Percentiles rank a stretch among this genome's conserved stretches.
Conservation (phyloP, 75 land plant genomes). For the Pinus tabuliformis region DNA sequence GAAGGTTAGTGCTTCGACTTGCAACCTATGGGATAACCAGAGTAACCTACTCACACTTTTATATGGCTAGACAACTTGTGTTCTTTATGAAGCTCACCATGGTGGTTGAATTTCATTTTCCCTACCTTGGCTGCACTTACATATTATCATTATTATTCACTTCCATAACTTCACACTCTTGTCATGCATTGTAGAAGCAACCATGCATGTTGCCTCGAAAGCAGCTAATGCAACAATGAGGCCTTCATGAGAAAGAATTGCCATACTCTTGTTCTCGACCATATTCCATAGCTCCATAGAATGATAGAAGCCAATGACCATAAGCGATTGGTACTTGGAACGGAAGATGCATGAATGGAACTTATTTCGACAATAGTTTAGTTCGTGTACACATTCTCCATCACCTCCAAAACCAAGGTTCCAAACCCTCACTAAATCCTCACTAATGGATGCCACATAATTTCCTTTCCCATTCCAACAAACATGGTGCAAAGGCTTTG, state of each 20-base stretch:
- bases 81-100: too few species aligned
- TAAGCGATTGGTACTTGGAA: conserved; percentile 35
- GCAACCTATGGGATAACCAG: too few species aligned
- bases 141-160: conserved; percentile 9
- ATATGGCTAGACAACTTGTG: too few species aligned
- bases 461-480: conserved; percentile 32
- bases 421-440: conserved; percentile 33
- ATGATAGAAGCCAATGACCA: conserved; percentile 62
- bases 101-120: too few species aligned
- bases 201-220: conserved; percentile 64
- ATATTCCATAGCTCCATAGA: conserved; percentile 80
- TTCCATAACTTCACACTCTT: conserved; percentile 89
- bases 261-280: conserved; percentile 67
- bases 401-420: conserved; percentile 16
- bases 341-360: conserved; percentile 59
- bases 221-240: conserved; percentile 81
- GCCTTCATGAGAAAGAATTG: conserved; percentile 71
- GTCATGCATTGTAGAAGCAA: conserved; percentile 95
- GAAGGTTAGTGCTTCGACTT: too few species aligned
- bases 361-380: conserved; percentile 40
- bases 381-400: conserved; percentile 39
- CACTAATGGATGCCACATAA: conserved; percentile 27
- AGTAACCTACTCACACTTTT: too few species aligned
- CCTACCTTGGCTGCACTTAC: too few species aligned
- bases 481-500: conserved; percentile 30